Conservation (phyloP, 2,329 filamentous ascomycete genomes). For the Fusarium guadeloupense region DNA sequence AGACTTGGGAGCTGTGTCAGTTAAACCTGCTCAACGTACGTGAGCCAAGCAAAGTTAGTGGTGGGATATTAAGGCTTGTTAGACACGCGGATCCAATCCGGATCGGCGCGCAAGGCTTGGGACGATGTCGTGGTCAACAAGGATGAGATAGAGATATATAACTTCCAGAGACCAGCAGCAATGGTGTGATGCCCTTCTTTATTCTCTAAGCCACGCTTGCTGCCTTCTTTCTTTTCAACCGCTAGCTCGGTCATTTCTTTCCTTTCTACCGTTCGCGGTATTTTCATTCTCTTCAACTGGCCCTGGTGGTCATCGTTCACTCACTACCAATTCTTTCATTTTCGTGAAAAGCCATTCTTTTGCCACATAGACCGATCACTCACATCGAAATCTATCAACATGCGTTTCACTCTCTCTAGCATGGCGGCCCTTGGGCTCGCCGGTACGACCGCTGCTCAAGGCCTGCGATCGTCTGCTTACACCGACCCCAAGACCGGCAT, state of each 20-base stretch:
- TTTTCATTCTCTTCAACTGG: conserved; percentile 21
- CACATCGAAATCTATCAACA: neutral
- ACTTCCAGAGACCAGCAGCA: neutral
- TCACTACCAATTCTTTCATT: conserved; percentile 22
- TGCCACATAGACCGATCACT: neutral
- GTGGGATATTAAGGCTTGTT: conserved; percentile 30
- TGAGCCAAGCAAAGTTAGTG: neutral
- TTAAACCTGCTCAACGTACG: conserved; percentile 1
- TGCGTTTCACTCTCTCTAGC: conserved; percentile 28
- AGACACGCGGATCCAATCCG: neutral
- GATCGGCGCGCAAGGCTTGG: neutral
- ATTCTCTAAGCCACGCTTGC: conserved; percentile 15
- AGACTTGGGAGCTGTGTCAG: neutral
- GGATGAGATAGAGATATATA: conserved; percentile 1
- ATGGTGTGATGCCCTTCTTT: neutral
- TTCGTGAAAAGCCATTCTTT: conserved; percentile 6
- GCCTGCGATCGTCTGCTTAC: conserved; percentile 43
- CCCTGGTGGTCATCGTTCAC: conserved; percentile 37
- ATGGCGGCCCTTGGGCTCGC: conserved; percentile 36
- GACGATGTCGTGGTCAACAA: neutral
- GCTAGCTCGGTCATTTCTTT: conserved; percentile 23
- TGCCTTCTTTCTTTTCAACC: conserved; percentile 23
- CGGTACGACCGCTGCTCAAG: conserved; percentile 30
- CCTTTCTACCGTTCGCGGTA: conserved; percentile 26
- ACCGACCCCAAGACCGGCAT: conserved; percentile 58